These are phyloP conservation scores for Phyllosticta paracitricarpa DNA, from an alignment of 2,329 filamentous ascomycete species.

Conservation along the genomic window DNA sequence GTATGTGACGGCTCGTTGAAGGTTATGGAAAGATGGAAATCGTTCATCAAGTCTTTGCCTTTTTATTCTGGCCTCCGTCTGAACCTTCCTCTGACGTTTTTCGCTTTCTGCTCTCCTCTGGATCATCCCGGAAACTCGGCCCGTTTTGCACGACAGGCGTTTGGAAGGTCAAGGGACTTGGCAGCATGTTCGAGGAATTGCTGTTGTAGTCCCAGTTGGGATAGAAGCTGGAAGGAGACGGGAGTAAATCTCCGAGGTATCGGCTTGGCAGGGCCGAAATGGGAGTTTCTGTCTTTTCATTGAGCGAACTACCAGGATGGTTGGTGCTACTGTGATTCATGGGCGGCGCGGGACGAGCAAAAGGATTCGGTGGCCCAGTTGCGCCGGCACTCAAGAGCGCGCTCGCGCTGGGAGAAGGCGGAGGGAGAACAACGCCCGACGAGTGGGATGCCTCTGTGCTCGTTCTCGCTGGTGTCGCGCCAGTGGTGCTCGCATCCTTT, in stretches of 20 bases:
- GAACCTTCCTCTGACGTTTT: constrained; percentile 25
- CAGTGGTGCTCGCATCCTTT: constrained; percentile 52
- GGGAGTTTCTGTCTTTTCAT: constrained; percentile 55
- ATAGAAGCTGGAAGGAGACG: constrained; percentile 87
- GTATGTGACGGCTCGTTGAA: not conserved
- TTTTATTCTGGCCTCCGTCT: constrained; percentile 25
- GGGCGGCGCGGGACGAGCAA: constrained; percentile 76
- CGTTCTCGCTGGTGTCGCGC: constrained; percentile 46
- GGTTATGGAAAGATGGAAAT: not conserved
- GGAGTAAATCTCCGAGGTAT: constrained; percentile 81
- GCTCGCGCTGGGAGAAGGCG: constrained; percentile 81
- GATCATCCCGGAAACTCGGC: constrained; percentile 33
- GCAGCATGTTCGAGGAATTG: constrained; percentile 70
- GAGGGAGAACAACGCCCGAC: constrained; percentile 71
- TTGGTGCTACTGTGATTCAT: constrained; percentile 37
- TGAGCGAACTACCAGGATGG: constrained; percentile 28
- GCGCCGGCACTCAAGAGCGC: constrained; percentile 83
- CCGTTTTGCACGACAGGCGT: constrained; percentile 54
- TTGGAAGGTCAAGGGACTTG: constrained; percentile 85
- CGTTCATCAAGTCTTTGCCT: constrained; percentile 24
- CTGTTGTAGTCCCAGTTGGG: constrained; percentile 75
- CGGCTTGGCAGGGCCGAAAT: constrained; percentile 89
- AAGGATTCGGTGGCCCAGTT: constrained; percentile 87
- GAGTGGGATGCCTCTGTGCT: constrained; percentile 48
- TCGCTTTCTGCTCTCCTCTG: constrained; percentile 30